These are phyloP conservation scores for Huiozyma naganishii DNA, from an alignment of 805 yeast genomes.

Conservation along the genomic window DNA sequence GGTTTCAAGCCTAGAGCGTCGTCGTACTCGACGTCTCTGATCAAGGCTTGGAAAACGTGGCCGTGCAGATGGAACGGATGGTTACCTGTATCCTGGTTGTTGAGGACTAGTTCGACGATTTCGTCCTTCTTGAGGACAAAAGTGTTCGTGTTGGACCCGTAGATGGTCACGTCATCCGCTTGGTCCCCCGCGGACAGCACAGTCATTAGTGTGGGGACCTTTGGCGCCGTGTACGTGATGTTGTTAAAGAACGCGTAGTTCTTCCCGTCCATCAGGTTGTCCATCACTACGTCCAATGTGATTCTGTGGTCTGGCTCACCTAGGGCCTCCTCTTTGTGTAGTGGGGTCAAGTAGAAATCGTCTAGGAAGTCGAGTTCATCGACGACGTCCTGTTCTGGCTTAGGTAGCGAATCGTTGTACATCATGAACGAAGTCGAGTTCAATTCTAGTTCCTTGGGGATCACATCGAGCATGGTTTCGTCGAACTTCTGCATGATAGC, in stretches of 20 bases:
- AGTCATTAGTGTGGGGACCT: constrained; percentile 75
- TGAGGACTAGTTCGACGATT: constrained; percentile 69
- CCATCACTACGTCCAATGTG: constrained; percentile 70
- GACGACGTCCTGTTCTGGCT: constrained; percentile 31
- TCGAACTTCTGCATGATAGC: constrained; percentile 80
- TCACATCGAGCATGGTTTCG: constrained; percentile 66
- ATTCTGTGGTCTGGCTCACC: constrained; percentile 63
- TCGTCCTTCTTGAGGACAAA: constrained; percentile 46
- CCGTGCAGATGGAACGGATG: constrained; percentile 99
- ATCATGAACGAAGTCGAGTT: constrained; percentile 69
- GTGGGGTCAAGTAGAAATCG: constrained; percentile 68
- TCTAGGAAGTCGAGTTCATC: constrained; percentile 51
- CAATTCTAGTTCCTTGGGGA: constrained; percentile 53
- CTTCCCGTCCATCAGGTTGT: constrained; percentile 73
- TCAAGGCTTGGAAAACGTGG: constrained; percentile 66
- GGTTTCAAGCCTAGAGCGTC: constrained; percentile 44
- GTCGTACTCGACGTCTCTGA: constrained; percentile 52
- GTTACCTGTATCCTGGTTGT: constrained; percentile 81
- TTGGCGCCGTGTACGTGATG: constrained; percentile 65
- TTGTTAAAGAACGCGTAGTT: constrained; percentile 97
- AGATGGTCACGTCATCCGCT: constrained; percentile 42
- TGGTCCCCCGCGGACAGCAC: constrained; percentile 62
- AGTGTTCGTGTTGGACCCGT: constrained; percentile 74
- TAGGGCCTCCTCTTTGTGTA: constrained; percentile 39
- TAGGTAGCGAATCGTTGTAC: constrained; percentile 38